These are phyloP conservation scores for Citrus inodora DNA, from an alignment of 345 rosid genomes.

Conservation along the genomic window DNA sequence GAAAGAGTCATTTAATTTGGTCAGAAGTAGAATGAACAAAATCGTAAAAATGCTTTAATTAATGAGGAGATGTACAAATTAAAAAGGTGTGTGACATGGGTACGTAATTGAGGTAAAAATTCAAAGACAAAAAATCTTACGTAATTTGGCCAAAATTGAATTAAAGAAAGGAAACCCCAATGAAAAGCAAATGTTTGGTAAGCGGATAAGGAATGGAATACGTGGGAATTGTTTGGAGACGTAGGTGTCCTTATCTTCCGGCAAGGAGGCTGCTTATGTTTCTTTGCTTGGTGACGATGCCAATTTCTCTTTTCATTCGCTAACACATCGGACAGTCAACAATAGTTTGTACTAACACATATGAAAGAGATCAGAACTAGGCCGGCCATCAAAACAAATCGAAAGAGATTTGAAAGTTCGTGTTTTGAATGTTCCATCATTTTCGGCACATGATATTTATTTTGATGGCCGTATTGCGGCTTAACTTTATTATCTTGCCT, in stretches of 20 bases:
- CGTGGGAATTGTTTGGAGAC: conserved; percentile 23
- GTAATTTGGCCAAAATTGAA: not conserved
- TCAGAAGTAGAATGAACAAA: conserved; percentile 9
- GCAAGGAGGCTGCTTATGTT: not conserved
- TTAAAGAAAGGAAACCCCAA: not conserved
- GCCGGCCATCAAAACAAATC: not conserved
- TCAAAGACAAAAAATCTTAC: not conserved
- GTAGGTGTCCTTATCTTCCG: conserved; percentile 25
- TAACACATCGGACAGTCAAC: not conserved
- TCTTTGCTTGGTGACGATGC: conserved; percentile 10
- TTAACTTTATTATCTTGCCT: not conserved
- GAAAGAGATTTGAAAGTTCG: not conserved
- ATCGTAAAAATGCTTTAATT: conserved; percentile 7
- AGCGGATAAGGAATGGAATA: conserved; percentile 32
- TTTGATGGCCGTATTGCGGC: not conserved
- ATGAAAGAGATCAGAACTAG: not conserved
- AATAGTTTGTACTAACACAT: not conserved
- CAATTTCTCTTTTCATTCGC: conserved; percentile 12
- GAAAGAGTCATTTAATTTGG: not conserved
- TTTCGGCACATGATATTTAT: not conserved
- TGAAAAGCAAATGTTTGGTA: conserved; percentile 21
- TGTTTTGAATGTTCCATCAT: not conserved
- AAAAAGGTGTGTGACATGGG: not conserved
- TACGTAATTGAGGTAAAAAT: not conserved
- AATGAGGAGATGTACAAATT: no score